Evolutionary conservation across 345 rosid species (phyloP), one percentile per base, ranked within the genome.

Genomic region (Heritiera littoralis): DNA sequence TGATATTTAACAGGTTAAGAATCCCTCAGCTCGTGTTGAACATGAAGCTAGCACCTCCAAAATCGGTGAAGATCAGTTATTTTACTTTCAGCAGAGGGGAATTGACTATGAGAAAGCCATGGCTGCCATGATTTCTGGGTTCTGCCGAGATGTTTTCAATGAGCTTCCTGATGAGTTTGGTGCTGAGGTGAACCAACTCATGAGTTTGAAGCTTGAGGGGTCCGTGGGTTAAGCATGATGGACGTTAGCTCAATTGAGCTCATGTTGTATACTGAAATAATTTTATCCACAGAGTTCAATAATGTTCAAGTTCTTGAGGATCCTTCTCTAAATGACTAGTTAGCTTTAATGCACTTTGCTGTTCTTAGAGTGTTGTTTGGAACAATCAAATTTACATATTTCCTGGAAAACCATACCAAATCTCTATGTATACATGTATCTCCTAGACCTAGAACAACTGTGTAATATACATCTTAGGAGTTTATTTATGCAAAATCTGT

Each of bases 11-110:
- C 85, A 92, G 91, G 99, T 92, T 51, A 94, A 94, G 90, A 94
- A 92, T 81, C 97, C 93, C 61, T 85, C 97, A 0, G 97, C 97
- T 11, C 89, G 84, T n/a, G 90, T 96, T 6, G 98, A 96, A 82
- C 99, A 96, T 5, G 99, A 96, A 83, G 99, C 99, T 11, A 94
- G 95, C 88, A 96, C 97, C 58, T 94, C 99, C 7, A 96, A 96
- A 87, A 96, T 91, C 0, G 92, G 94, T 28, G 97, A 92, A 86
- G 98, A 92, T 84, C 98, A 96, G 87, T 89, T 94, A 9, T 96
- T 96, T 86, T 96, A 92, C 93, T 96, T 96, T 79, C 99, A 94
- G 81, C 99, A 96, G 70, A 91, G 98, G 82, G 99, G 99, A 45
- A 86, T 95, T 0, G 98, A 92, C 85, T 92, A 89, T 0, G 98